Base-by-base conservation (phyloP, 2,329 filamentous ascomycete genomes). In the Ascochyta pisi region DNA sequence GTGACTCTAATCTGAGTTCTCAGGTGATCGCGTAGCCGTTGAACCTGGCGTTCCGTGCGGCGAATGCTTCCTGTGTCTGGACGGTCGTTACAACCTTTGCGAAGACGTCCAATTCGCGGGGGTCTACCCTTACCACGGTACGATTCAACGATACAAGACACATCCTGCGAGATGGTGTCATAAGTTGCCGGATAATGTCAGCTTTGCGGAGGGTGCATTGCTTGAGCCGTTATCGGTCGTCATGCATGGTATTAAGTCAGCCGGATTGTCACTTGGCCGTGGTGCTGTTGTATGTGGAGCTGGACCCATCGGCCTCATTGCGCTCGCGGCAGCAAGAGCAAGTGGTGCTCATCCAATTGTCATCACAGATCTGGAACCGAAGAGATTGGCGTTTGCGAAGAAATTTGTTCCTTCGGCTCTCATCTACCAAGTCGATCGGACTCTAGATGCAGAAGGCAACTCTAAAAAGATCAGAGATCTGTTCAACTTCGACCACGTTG, bases 1-100 rank as follows among this genome's bases (percentile, higher is more conserved):
- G 10, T n/a, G 12, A 24, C 16, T 37, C 6, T 13, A 34, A 48
- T 57, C 19, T 43, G 29, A 3, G 8, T 16, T 19, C 37, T 2
- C 12, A 74, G 85, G 86, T 10, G 87, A 90, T 65, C 78, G 86
- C 47, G 86, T 90, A 9, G 87, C 87, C 3, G 75, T 90, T 15
- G 87, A 90, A 64, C 86, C 86, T 0, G 86, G 86, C 19, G 84
- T 88, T 1, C 84, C 87, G 0, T 90, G 88, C 65, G 80, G 79
- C 10, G 70, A 77, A 31, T 89, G 86, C 67, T 86, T 84, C 63
- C 77, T 85, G 16, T 89, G 86, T 66, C 73, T 73, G 45, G 81
- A 82, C 24, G 86, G 86, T 3, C 82, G 84, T 10, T 88, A 87
- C 63, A 88, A 88, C 63, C 81, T 88, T 6, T 89, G 86, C 66